These are phyloP conservation scores for Cynara cardunculus DNA, from an alignment of 129 eudicot species.

Conservation along the genomic window DNA sequence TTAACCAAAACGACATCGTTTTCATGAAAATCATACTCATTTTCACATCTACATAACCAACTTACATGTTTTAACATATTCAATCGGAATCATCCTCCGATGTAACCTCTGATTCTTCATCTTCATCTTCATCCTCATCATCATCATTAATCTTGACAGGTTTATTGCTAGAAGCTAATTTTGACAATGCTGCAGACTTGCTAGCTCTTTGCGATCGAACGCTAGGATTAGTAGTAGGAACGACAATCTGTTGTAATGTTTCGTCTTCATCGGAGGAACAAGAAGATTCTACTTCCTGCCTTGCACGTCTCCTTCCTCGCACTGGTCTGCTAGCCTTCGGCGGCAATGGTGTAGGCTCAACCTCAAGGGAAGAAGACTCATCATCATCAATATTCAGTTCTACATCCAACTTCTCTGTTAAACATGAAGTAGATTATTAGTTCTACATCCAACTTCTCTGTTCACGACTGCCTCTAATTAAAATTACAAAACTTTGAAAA, in stretches of 20 bases:
- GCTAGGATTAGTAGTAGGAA: conserved; percentile 41
- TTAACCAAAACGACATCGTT: neutral
- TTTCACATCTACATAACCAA: conserved; percentile 23
- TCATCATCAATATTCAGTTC: conserved; percentile 38
- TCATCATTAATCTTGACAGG: conserved; percentile 37
- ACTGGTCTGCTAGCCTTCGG: conserved; percentile 52
- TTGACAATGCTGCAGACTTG: conserved; percentile 88
- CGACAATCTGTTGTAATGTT: conserved; percentile 39
- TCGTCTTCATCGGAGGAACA: conserved; percentile 63
- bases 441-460: neutral
- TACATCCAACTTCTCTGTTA: conserved; percentile 57
- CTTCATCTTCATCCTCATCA: conserved; percentile 34
- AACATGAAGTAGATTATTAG: neutral
- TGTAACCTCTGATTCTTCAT: conserved; percentile 48
- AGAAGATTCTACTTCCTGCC: conserved; percentile 48
- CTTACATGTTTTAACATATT: neutral
- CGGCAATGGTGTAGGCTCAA: conserved; percentile 74
- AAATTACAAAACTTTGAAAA: neutral
- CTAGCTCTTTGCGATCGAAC: conserved; percentile 89
- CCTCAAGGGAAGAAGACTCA: conserved; percentile 31
- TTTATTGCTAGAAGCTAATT: conserved; percentile 39
- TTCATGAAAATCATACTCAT: neutral
- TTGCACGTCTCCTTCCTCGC: conserved; percentile 51
- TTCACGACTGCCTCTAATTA: neutral
- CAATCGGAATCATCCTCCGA: conserved; percentile 60